Conservation (phyloP, 1,284 basidiomycete genomes). For the Abortiporus biennis region DNA sequence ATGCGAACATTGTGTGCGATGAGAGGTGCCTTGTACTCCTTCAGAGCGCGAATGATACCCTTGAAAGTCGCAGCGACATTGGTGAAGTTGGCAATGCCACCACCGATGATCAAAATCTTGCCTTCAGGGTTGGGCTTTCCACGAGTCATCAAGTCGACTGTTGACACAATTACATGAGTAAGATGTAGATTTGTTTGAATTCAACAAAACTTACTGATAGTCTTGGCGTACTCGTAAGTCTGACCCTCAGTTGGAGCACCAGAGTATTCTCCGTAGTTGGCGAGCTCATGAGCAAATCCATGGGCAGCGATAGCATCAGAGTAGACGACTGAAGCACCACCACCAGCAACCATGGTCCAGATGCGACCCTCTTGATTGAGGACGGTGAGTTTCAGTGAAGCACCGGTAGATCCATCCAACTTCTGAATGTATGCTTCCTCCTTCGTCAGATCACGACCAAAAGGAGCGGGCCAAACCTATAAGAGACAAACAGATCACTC, state of each 20-base stretch:
- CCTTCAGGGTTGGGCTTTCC: constrained; percentile 79
- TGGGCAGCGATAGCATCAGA: constrained; percentile 96
- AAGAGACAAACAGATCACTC: constrained; percentile 3
- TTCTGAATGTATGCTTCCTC: constrained; percentile 99
- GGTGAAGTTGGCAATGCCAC: constrained; percentile 99
- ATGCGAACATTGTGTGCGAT: constrained; percentile 86
- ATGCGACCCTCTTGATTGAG: constrained; percentile 92
- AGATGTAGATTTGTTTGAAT: constrained; percentile 1
- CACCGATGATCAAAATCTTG: constrained; percentile 99
- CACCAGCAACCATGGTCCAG: constrained; percentile 99
- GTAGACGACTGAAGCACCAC: constrained; percentile 77
- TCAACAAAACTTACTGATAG: constrained; percentile 62
- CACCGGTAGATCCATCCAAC: constrained; percentile 94
- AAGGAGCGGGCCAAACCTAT: constrained; percentile 90
- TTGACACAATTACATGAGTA: not conserved
- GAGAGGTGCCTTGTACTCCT: constrained; percentile 87
- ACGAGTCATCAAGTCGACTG: constrained; percentile 93
- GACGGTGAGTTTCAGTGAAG: constrained; percentile 96
- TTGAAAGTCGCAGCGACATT: constrained; percentile 99
- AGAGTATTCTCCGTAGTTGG: constrained; percentile 99
- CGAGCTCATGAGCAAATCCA: constrained; percentile 95
- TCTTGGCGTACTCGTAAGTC: constrained; percentile 99
- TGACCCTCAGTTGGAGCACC: constrained; percentile 98
- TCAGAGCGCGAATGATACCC: constrained; percentile 96
- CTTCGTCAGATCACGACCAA: constrained; percentile 97